Conservation (phyloP, 2,329 filamentous ascomycete species). For the Thermomyces lanuginosus region DNA sequence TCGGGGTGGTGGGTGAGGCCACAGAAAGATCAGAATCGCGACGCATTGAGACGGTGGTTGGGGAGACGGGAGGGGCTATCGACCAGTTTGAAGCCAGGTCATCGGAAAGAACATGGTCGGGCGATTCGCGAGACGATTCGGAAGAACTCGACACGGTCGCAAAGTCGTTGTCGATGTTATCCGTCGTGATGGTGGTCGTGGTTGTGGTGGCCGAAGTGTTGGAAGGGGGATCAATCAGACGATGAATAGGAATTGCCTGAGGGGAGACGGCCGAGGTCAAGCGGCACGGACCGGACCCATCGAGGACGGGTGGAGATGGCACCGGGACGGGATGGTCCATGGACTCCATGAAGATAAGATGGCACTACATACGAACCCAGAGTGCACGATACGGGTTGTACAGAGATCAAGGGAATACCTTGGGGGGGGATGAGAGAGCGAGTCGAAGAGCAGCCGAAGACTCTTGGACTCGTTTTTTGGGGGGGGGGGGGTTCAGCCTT, state of each 20-base stretch:
- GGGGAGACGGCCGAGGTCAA: constrained; percentile 11
- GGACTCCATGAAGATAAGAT: constrained; percentile 25
- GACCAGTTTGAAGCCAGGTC: constrained; percentile 8
- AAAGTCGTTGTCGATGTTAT: constrained; percentile 3
- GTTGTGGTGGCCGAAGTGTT: constrained; percentile 5
- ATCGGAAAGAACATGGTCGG: constrained; percentile 20
- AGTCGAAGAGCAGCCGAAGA: too few relatives aligned
- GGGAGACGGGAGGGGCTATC: constrained; percentile 10
- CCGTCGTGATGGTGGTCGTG: constrained; percentile 7
- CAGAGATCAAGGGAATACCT: constrained; percentile 1
- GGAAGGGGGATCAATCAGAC: too few relatives aligned
- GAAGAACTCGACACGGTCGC: constrained; percentile 12
- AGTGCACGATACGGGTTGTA: constrained; percentile 1
- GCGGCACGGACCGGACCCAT: constrained; percentile 7
- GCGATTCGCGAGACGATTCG: constrained; percentile 14
- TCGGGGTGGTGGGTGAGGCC: constrained; percentile 13
- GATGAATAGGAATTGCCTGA: too few relatives aligned
- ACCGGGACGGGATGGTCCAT: constrained; percentile 18
- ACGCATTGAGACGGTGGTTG: constrained; percentile 6
- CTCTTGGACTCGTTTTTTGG: too few relatives aligned
- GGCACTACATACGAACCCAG: too few relatives aligned
- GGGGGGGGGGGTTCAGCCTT: too few relatives aligned
- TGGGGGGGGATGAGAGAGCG: constrained; percentile 1
- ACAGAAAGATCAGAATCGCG: constrained; percentile 8
- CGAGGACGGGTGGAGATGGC: constrained; percentile 9